Evolutionary conservation across 192 early-diverging fungal species (phyloP).

Genomic region (Coemansia sp.): DNA sequence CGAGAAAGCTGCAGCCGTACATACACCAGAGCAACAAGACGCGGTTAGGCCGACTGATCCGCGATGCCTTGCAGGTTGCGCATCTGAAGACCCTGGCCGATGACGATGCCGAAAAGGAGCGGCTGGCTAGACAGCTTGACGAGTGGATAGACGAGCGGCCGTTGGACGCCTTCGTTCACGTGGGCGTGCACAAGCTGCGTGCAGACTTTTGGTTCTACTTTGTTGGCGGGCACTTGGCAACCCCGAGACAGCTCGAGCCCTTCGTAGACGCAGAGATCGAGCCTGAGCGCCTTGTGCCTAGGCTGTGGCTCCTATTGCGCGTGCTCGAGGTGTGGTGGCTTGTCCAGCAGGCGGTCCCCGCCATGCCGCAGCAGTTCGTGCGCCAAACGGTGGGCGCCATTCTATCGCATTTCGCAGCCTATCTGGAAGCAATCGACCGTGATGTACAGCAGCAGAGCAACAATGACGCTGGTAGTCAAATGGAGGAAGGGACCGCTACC

Average conservation of each 20-base stretch:
- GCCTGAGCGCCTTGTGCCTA: conserved; percentile 16
- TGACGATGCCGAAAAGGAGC: conserved; percentile 28
- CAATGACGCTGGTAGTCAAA: not conserved
- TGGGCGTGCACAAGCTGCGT: conserved; percentile 41
- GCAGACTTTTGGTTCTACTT: conserved; percentile 46
- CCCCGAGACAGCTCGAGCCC: conserved; percentile 37
- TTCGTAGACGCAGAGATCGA: conserved; percentile 28
- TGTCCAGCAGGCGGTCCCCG: conserved; percentile 33
- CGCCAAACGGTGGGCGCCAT: conserved; percentile 26
- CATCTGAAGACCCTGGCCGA: conserved; percentile 26
- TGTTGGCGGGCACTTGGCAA: conserved; percentile 31
- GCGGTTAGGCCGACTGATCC: conserved; percentile 32
- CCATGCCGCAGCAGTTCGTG: conserved; percentile 33
- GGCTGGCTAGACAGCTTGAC: conserved; percentile 38
- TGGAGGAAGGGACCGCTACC: not conserved
- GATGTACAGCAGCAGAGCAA: not conserved
- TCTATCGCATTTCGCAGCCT: conserved; percentile 20
- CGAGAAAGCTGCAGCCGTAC: conserved; percentile 42
- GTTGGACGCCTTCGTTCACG: conserved; percentile 46
- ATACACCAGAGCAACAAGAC: conserved; percentile 36
- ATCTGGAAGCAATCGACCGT: conserved; percentile 3
- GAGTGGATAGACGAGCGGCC: conserved; percentile 50
- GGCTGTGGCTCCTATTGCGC: conserved; percentile 35
- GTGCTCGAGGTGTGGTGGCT: conserved; percentile 46
- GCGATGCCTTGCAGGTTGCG: conserved; percentile 30